These are phyloP conservation scores for Flaveria ramosissima DNA, from an alignment of 129 eudicot species.

Conservation along the genomic window DNA sequence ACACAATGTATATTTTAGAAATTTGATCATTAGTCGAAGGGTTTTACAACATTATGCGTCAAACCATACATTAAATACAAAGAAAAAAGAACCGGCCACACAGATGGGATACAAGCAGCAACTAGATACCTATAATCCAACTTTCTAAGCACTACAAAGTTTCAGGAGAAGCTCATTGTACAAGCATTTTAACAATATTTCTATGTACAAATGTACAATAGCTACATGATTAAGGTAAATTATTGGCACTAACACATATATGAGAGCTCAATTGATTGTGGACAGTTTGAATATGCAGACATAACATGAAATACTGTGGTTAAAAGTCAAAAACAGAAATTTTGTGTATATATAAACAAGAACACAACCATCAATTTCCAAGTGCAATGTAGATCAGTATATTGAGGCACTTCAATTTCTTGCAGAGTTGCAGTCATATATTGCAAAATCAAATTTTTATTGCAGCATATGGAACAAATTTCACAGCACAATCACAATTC, in stretches of 20 bases:
- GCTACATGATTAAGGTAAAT: slow-evolving; percentile 2
- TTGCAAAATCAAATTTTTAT: not conserved
- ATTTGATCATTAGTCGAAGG: not conserved
- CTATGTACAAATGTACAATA: not conserved
- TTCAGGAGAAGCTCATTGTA: not conserved
- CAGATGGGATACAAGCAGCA: not conserved
- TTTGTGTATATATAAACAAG: slow-evolving; percentile 4
- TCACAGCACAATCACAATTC: slow-evolving; percentile 18
- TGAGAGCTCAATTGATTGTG: slow-evolving; percentile 5
- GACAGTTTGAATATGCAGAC: not conserved
- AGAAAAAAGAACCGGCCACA: not conserved
- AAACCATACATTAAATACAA: not conserved
- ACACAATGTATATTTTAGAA: not conserved
- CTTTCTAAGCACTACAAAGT: not conserved
- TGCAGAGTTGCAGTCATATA: not conserved
- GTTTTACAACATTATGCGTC: not conserved
- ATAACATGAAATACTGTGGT: not conserved
- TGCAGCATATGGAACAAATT: not conserved
- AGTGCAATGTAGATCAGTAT: not conserved
- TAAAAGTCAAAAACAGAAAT: not conserved
- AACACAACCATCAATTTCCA: slow-evolving; percentile 3
- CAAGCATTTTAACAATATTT: not conserved
- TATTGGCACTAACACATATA: not conserved
- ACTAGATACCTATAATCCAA: not conserved
- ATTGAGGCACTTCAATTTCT: slow-evolving; percentile 6